phyloP scores from a whole-genome alignment of 768 basidiomycete species.

The Lactarius hatsudake region DNA sequence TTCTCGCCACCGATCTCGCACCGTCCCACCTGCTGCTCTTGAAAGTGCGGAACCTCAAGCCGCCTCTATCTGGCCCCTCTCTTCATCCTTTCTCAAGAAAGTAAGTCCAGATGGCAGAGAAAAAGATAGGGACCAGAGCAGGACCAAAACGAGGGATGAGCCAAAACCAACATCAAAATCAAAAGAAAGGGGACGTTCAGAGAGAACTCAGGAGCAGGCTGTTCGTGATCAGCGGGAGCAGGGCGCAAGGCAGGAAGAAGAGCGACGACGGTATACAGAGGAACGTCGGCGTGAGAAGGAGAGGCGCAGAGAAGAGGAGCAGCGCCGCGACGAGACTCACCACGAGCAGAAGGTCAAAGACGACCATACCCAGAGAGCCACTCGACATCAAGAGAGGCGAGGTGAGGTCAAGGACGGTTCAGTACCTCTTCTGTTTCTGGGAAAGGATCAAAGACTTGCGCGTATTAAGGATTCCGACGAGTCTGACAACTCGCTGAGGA shows the following conservation, averaged over 20 bases:
- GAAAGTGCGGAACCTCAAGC: constrained; percentile 16
- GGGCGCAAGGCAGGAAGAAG: constrained; percentile 18
- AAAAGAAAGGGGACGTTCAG: constrained; percentile 27
- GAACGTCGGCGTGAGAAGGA: constrained; percentile 27
- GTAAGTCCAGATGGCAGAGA: constrained; percentile 26
- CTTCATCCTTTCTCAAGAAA: constrained; percentile 28
- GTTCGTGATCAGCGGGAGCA: constrained; percentile 28
- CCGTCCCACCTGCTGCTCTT: neutral
- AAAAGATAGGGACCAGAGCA: constrained; percentile 15
- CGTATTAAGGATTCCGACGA: constrained; percentile 29
- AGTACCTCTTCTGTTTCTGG: constrained; percentile 19
- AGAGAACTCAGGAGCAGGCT: constrained; percentile 25
- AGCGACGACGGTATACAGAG: constrained; percentile 27
- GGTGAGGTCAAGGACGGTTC: constrained; percentile 26
- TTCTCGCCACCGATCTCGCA: constrained; percentile 23
- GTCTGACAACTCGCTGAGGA: constrained; percentile 27
- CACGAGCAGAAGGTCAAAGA: constrained; percentile 27
- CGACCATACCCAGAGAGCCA: constrained; percentile 16
- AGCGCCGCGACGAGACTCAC: constrained; percentile 25
- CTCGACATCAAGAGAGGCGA: constrained; percentile 20
- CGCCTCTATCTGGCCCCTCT: constrained; percentile 22
- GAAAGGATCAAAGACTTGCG: constrained; percentile 23
- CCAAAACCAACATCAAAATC: constrained; percentile 4
- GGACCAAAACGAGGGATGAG: constrained; percentile 14
- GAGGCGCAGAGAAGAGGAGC: constrained; percentile 26